Base-by-base conservation (phyloP, 768 basidiomycete genomes). In the Grammothele lineata region DNA sequence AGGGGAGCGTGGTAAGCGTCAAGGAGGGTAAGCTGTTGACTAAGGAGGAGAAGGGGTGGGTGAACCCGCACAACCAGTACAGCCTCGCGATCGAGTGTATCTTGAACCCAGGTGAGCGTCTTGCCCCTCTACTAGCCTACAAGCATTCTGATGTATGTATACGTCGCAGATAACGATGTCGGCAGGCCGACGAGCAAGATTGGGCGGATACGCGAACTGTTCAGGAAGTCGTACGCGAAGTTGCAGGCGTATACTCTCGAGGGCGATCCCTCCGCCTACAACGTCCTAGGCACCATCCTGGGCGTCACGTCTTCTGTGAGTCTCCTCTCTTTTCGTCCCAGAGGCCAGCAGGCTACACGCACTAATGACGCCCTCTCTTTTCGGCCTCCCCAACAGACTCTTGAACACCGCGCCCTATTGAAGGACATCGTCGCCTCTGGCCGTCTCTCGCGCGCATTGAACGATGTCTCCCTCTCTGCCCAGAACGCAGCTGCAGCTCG, bases 51-150 rank as follows among this genome's bases (percentile, higher is more conserved):
- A 64, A 66, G 32, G 55, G 59, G 0, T 72, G 66, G 69, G 60
- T 51, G 26, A 63, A 61, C 30, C 41, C 42, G n/a, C 44, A 54
- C 12, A 37, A 50, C 6, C 62, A 60, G 3, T 57, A 65, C 12
- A 57, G 53, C 19, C 52, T 75, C 26, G 68, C 57, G 1, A 66
- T 77, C 7, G 68, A 73, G 42, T 76, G 74, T 51, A 63, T 73
- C n/a, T 44, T 72, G 26, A 58, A 70, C 45, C 62, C 68, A 15
- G 67, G 75, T 72, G 45, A 11, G 67, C 56, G 32, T 21, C 37
- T 7, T 36, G 4, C 40, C 11, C 15, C 6, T 3, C 30, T 11
- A 3, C 26, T 8, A 12, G 15, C 24, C 1, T 26, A 23, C 15
- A 15, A 8, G 9, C n/a, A n/a, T n/a, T 32, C 30, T 17, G 14